These are phyloP conservation scores for Cardiospermum halicacabum DNA, from an alignment of 345 rosid genomes.

Conservation along the genomic window DNA sequence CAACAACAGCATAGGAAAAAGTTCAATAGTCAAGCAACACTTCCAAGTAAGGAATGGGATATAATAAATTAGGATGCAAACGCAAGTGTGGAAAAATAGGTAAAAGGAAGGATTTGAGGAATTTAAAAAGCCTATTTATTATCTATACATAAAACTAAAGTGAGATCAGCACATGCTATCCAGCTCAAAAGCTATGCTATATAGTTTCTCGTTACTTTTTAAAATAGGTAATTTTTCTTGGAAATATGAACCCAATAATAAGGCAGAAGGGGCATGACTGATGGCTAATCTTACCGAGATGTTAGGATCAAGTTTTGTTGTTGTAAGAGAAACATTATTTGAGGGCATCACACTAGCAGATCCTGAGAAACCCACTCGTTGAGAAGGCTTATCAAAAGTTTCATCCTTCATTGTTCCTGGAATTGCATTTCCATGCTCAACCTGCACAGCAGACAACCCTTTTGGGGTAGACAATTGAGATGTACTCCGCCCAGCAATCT, in stretches of 20 bases:
- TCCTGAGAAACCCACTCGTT: slow-evolving; percentile 46
- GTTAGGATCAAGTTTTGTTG: slow-evolving; percentile 42
- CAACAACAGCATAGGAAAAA: background rate
- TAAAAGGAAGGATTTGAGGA: no score
- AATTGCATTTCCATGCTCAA: slow-evolving; percentile 42
- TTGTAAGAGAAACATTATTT: slow-evolving; percentile 39
- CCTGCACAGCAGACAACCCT: slow-evolving; percentile 28
- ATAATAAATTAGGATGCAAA: background rate
- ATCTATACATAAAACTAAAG: no score
- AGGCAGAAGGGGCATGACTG: background rate
- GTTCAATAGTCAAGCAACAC: slow-evolving; percentile 2
- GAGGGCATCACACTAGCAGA: slow-evolving; percentile 34
- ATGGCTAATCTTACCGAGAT: slow-evolving; percentile 56
- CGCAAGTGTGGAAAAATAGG: background rate
- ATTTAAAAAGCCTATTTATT: background rate
- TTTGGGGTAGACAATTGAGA: slow-evolving; percentile 28
- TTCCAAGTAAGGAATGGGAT: background rate
- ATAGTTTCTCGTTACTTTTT: background rate
- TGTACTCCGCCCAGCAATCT: slow-evolving; percentile 45
- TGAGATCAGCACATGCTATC: background rate
- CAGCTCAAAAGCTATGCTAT: background rate
- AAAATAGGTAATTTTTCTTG: background rate
- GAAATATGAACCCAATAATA: background rate
- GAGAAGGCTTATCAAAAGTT: slow-evolving; percentile 52
- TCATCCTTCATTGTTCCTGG: slow-evolving; percentile 47